Evolutionary conservation across 1,139 yeast genomes (phyloP).

Genomic region (Pichia sp.): DNA sequence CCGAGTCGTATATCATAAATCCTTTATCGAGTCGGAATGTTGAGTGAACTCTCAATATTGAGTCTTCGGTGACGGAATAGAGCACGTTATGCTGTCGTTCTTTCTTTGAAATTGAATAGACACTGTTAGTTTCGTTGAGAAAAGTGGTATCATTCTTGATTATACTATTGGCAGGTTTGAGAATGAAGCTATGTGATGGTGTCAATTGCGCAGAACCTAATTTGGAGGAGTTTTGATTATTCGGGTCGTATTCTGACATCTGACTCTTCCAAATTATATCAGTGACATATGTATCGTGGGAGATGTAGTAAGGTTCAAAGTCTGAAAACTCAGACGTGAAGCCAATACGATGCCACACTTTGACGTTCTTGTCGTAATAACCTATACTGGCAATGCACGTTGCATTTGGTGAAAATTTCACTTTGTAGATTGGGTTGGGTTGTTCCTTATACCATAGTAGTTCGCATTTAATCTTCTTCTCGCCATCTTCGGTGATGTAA

Average conservation of each 20-base stretch:
- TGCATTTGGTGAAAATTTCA: conserved; percentile 57
- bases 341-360: conserved; percentile 72
- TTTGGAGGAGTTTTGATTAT: background rate
- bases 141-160: conserved; percentile 16
- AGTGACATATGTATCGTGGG: conserved; percentile 55
- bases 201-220: conserved; percentile 1
- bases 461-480: conserved; percentile 23
- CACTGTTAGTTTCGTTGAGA: conserved; percentile 12
- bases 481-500: conserved; percentile 20
- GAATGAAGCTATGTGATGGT: conserved; percentile 11
- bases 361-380: conserved; percentile 56
- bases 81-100: conserved; percentile 36
- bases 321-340: conserved; percentile 60
- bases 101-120: conserved; percentile 10
- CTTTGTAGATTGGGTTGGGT: conserved; percentile 48
- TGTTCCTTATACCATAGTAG: conserved; percentile 51
- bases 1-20: conserved; percentile 55
- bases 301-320: conserved; percentile 64
- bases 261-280: conserved; percentile 45
- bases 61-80: conserved; percentile 54
- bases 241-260: conserved; percentile 2
- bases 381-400: conserved; percentile 60
- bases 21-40: conserved; percentile 57
- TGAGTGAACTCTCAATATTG: conserved; percentile 62
- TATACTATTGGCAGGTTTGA: conserved; percentile 24